These are phyloP conservation scores for Globisporangium solare DNA, from an alignment of 352 stramenopile species.

Conservation along the genomic window DNA sequence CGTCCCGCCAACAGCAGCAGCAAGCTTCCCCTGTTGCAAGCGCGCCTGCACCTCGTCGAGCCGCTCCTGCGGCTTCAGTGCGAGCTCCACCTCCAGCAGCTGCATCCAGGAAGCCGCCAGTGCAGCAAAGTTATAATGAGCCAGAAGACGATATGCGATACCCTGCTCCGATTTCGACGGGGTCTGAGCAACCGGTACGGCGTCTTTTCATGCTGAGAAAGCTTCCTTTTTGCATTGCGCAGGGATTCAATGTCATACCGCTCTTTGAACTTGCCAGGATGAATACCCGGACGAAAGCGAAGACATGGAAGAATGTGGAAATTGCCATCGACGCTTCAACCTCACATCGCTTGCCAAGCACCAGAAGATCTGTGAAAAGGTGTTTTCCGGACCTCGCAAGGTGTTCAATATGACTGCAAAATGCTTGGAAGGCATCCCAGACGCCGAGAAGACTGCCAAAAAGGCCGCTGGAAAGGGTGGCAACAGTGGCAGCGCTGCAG, in stretches of 20 bases:
- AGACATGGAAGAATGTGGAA: conserved; percentile 68
- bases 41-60: conserved; percentile 4
- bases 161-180: conserved; percentile 36
- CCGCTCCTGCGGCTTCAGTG: conserved; percentile 7
- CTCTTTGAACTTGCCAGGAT: conserved; percentile 21
- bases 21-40: conserved; percentile 7
- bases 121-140: conserved; percentile 29
- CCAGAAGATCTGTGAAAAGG: conserved; percentile 82
- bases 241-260: neutral
- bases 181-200: conserved; percentile 35
- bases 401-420: conserved; percentile 85
- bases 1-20: conserved; percentile 18
- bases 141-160: conserved; percentile 22
- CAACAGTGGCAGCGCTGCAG: conserved; percentile 5
- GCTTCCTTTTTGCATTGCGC: too few species aligned
- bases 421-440: conserved; percentile 51
- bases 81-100: conserved; percentile 7
- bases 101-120: conserved; percentile 16
- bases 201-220: neutral
- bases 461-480: conserved; percentile 27
- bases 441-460: conserved; percentile 64
- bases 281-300: conserved; percentile 46
- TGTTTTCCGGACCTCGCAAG: conserved; percentile 80
- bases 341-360: conserved; percentile 71
- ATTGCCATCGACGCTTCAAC: conserved; percentile 85